Base-by-base conservation (phyloP, 495 filamentous ascomycete genomes). In the Rusavskia elegans region DNA sequence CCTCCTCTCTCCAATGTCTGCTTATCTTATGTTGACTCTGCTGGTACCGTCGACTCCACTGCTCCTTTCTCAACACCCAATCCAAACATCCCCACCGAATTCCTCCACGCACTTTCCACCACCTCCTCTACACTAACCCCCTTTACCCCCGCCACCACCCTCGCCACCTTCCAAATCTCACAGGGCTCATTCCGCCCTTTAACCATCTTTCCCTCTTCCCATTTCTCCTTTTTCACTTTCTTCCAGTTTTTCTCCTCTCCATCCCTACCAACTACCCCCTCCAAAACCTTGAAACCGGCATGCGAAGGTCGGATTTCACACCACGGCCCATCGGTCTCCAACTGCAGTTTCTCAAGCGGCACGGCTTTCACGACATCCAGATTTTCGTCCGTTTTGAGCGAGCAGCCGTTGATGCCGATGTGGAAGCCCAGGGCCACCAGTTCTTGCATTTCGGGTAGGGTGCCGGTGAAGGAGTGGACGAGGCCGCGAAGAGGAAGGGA, bases 171-270 rank as follows among this genome's bases (percentile, higher is more conserved):
- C 49, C 79, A 73, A 54, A 96, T 94, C 44, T 78, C 78, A 60
- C 80, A 83, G 21, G 88, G 86, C 67, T 97, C 90, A 63, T 95
- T 97, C 20, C 90, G 73, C 2, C 89, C 85, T 67, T 94, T 96
- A 20, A 96, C 77, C 80, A 92, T 84, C 9, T 66, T 64, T 0
- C 87, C 89, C 61, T 85, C 77, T 45, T 76, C 75, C 78, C 84
- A 97, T 64, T 83, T 93, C 41, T 55, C 55, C 41, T 53, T 58
- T 38, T 23, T 45, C 23, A 20, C 8, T 20, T 50, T 50, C 38
- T 52, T 44, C 36, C 35, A 29, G 0, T 44, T 10, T 36, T 44
- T 30, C 27, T 39, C 25, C n/a, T 9, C 42, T 21, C 11, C 19
- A n/a, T 9, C 14, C 35, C 5, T 17, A 16, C 23, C 38, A 1